A percentile compares a stretch with the other conserved stretches of the same genome.
Evolutionary conservation across 2,329 filamentous ascomycete species (phyloP).

Genomic region (Alternaria atra): DNA sequence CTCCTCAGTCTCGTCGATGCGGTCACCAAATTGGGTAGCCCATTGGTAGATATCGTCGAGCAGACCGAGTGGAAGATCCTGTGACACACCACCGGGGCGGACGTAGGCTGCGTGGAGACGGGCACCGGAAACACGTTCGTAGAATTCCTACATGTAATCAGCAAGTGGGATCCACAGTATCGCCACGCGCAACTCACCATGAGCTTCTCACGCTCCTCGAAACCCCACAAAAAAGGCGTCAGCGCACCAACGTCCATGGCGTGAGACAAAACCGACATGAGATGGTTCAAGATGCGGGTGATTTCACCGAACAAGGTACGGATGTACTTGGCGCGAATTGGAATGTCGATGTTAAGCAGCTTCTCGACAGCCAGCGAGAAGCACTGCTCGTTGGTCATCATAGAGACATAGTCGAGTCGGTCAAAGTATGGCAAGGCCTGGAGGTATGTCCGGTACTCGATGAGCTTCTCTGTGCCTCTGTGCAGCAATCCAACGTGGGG

Average conservation of each 20-base stretch:
- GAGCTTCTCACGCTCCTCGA: conserved; percentile 99
- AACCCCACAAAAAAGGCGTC: conserved; percentile 98
- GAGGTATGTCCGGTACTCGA: conserved; percentile 99
- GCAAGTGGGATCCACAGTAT: background rate
- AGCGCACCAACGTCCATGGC: conserved; percentile 98
- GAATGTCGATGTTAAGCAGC: conserved; percentile 94
- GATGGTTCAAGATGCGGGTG: conserved; percentile 91
- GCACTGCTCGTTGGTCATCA: conserved; percentile 99
- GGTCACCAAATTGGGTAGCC: conserved; percentile 98
- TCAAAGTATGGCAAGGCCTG: conserved; percentile 99
- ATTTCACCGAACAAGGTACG: conserved; percentile 95
- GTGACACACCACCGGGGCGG: conserved; percentile 92
- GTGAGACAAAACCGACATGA: conserved; percentile 97
- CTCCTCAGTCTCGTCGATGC: conserved; percentile 98
- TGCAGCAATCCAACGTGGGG: conserved; percentile 97
- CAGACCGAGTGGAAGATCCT: conserved; percentile 91
- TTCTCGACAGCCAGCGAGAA: conserved; percentile 97
- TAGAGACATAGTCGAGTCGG: conserved; percentile 97
- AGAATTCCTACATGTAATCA: conserved; percentile 80
- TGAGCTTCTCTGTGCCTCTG: conserved; percentile 98
- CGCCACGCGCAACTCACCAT: conserved; percentile 71
- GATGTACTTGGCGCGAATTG: conserved; percentile 95
- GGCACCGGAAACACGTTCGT: conserved; percentile 97
- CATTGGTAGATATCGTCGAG: conserved; percentile 99
- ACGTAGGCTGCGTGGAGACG: conserved; percentile 98